Evolutionary conservation across 169 alveolate genomes (phyloP).

Genomic region (Eimeria maxima): DNA sequence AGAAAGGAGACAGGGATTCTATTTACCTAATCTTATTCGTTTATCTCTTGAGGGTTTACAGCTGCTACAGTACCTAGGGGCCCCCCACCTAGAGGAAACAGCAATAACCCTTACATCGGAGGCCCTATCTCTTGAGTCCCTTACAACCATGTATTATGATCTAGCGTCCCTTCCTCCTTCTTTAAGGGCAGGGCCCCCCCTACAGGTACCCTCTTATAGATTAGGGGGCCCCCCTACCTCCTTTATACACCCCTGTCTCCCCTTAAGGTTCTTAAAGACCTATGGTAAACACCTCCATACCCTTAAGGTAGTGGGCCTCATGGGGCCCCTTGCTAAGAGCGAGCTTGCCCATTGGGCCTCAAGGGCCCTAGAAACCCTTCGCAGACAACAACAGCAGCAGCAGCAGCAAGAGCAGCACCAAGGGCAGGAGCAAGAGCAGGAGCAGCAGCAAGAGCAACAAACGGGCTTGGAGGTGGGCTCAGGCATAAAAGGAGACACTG

Average conservation of each 20-base stretch:
- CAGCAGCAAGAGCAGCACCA: slow-evolving; percentile 7
- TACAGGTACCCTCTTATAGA: neutral
- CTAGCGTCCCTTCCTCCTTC: too few relatives aligned
- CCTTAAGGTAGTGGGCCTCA: neutral
- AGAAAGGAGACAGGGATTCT: neutral
- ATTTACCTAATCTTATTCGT: neutral
- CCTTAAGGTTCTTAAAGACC: neutral
- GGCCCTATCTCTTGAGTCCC: neutral
- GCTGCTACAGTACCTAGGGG: slow-evolving; percentile 4
- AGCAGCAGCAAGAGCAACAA: neutral
- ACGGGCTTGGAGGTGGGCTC: too few relatives aligned
- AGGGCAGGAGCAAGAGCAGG: neutral
- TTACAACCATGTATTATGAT: neutral
- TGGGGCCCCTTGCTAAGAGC: neutral
- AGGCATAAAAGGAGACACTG: too few relatives aligned
- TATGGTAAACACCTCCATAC: neutral
- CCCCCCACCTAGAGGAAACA: neutral
- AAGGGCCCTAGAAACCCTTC: neutral
- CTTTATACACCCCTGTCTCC: slow-evolving; percentile 6
- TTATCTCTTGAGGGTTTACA: slow-evolving; percentile 1
- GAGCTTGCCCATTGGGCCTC: neutral
- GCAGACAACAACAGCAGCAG: neutral
- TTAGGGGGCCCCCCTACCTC: neutral
- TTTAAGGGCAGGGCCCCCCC: neutral
- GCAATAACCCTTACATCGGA: neutral